Evolutionary conservation across 371 early-diverging fungal genomes (phyloP).

Genomic region (Mucor lusitanicus): DNA sequence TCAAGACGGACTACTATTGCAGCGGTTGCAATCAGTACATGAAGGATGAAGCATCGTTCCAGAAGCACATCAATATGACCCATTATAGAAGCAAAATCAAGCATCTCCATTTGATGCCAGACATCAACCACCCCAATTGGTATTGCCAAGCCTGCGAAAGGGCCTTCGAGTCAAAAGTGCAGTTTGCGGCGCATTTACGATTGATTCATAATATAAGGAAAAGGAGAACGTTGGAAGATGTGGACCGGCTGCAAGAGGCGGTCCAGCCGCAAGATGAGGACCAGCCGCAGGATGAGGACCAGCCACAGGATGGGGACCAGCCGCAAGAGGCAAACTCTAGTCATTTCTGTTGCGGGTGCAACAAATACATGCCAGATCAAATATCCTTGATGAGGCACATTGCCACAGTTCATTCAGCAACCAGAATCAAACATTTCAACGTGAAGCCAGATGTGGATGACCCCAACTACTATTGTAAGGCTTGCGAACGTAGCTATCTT

Average conservation of each 20-base stretch:
- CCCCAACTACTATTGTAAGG: background rate
- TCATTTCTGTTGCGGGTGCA: background rate
- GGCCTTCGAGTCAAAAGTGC: background rate
- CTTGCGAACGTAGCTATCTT: no score
- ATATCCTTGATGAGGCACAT: background rate
- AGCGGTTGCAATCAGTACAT: background rate
- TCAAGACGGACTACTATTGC: background rate
- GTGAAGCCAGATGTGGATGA: background rate
- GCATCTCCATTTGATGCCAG: background rate
- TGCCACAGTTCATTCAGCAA: background rate
- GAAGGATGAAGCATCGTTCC: background rate
- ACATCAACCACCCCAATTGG: background rate
- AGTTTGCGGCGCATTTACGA: background rate
- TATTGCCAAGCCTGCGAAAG: background rate
- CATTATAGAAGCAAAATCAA: background rate
- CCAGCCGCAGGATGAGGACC: no score
- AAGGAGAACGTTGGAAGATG: no score
- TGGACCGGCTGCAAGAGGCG: background rate
- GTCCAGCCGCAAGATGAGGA: no score
- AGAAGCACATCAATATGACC: background rate
- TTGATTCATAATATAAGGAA: background rate
- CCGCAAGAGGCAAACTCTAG: background rate
- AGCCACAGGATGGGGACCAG: no score
- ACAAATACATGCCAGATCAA: background rate
- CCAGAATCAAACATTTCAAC: background rate